Conservation (phyloP, 257 asterid species). For the Echium plantagineum region DNA sequence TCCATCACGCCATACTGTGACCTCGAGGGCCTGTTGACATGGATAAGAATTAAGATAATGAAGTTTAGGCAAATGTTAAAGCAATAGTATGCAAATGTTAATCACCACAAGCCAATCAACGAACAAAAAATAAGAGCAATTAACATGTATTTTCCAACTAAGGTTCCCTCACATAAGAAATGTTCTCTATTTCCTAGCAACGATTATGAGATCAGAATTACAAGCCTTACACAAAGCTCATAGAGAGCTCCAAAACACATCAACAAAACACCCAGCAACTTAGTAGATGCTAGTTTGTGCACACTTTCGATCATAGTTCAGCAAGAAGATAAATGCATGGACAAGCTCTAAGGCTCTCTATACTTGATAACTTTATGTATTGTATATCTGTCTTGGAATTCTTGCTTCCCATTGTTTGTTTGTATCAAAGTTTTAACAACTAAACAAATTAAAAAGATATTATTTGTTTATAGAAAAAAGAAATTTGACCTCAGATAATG, state of each 20-base stretch:
- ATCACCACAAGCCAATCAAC: too few species aligned
- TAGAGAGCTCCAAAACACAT: too few species aligned
- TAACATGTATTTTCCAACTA: too few species aligned
- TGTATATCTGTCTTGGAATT: background rate
- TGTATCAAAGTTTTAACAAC: background rate
- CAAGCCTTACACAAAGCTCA: too few species aligned
- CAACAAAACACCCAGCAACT: background rate
- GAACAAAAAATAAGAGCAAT: too few species aligned
- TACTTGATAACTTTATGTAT: background rate
- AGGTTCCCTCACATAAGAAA: too few species aligned
- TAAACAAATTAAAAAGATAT: background rate
- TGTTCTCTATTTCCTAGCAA: too few species aligned
- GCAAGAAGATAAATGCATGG: background rate
- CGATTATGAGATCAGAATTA: too few species aligned
- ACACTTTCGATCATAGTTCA: background rate
- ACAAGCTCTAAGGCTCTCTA: background rate
- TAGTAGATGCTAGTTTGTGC: background rate
- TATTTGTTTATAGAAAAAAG: conserved; percentile 6
- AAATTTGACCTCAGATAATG: conserved; percentile 73
- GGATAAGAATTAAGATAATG: conserved; percentile 15
- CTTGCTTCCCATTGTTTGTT: background rate
- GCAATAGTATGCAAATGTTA: background rate
- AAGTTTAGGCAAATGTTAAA: conserved; percentile 4
- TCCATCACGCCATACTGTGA: conserved; percentile 90
- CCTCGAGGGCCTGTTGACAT: conserved; percentile 57